Conservation (phyloP, 2,329 filamentous ascomycete genomes). For the Aspergillus puulaauensis region DNA sequence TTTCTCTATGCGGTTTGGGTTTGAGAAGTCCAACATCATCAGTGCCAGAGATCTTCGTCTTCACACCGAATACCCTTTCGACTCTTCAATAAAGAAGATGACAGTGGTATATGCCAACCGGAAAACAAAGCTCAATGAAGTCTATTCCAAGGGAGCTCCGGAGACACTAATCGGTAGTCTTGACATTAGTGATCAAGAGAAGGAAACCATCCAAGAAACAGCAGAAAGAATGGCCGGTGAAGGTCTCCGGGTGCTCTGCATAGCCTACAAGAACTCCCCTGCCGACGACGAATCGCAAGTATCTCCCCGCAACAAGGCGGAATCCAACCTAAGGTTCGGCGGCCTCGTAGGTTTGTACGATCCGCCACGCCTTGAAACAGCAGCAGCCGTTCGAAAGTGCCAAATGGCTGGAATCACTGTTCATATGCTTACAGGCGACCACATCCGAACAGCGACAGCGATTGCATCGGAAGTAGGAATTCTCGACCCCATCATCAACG, state of each 20-base stretch:
- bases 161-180: slow-evolving; percentile 40
- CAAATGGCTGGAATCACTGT: slow-evolving; percentile 63
- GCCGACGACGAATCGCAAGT: slow-evolving; percentile 29
- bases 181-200: slow-evolving; percentile 19
- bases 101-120: slow-evolving; percentile 37
- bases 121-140: slow-evolving; percentile 30
- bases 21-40: slow-evolving; percentile 49
- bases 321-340: slow-evolving; percentile 64
- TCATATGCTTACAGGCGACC: slow-evolving; percentile 68
- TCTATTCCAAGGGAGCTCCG: slow-evolving; percentile 46
- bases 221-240: slow-evolving; percentile 60
- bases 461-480: slow-evolving; percentile 69
- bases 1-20: slow-evolving; percentile 61
- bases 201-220: slow-evolving; percentile 24
- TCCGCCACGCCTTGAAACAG: slow-evolving; percentile 60
- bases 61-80: slow-evolving; percentile 65
- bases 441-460: slow-evolving; percentile 64
- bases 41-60: slow-evolving; percentile 16
- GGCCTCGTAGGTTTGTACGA: slow-evolving; percentile 66
- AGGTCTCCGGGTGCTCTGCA: slow-evolving; percentile 60
- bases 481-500: slow-evolving; percentile 40
- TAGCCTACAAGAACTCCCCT: slow-evolving; percentile 46
- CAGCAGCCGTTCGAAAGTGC: slow-evolving; percentile 60
- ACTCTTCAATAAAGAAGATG: slow-evolving; percentile 68
- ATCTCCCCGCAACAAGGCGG: slow-evolving; percentile 49